Evolutionary conservation across 768 basidiomycete genomes (phyloP), one percentile per base, ranked within the genome.

Genomic region (Russula sp.): DNA sequence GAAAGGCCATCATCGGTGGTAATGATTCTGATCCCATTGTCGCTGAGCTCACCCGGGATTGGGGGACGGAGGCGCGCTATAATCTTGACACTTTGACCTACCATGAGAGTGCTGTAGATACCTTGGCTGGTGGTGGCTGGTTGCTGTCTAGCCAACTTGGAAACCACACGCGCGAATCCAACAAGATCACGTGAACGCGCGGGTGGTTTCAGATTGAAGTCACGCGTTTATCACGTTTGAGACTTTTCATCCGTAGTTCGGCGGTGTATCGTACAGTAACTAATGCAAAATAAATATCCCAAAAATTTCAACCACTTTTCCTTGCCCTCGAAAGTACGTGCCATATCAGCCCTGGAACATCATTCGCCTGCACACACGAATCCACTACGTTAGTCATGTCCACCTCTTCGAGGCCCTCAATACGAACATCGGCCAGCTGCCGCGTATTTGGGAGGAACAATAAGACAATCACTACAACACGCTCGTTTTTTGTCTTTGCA

Each of bases 361-460:
- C 84, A 66, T 88, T 84, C 13, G 80, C 78, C 62, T 84, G 84
- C 1, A 90, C 76, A 72, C 86, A 83, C 8, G 80, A 78, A 51
- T 86, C 86, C 3, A 88, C 75, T 1, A 86, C 71, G 61, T 89
- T 88, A 9, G 78, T 80, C 48, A 84, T 69, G 54, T 89, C 85
- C 0, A 79, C 66, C 36, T 79, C 80, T 22, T 81, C 81, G 3
- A 84, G 64, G 2, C 83, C 86, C 3, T 75, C 69, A 10, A 84
- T 79, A 24, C 83, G 78, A 5, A 82, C 90, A 40, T 84, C 81
- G 0, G 82, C 87, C 9, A 92, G 74, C 52, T 81, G 79, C 56
- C 84, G 77, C 0, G 88, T 88, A 68, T 88, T 87, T 5, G 90
- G 87, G 24, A 83, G 79, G 66, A 90, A 92, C 44, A 90, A 79